Evolutionary conservation across 768 basidiomycete species (phyloP).

Genomic region (Multifurca ochricompacta): DNA sequence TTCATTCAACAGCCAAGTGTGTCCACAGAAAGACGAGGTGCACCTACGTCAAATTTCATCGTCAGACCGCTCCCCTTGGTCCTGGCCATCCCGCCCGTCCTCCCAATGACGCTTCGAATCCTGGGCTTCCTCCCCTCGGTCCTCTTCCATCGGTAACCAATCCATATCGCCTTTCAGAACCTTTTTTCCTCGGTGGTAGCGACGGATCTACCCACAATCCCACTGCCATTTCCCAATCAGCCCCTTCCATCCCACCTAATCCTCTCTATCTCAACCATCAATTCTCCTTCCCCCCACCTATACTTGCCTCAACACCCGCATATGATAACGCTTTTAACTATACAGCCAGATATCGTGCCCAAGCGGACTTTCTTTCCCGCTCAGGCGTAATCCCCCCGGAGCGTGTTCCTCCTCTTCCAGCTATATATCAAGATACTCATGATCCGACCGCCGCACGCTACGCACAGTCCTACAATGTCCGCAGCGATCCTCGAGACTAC

Average conservation of each 20-base stretch:
- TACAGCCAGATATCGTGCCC: slow-evolving; percentile 39
- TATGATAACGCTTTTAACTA: slow-evolving; percentile 31
- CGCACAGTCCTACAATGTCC: slow-evolving; percentile 6
- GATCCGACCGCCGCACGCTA: slow-evolving; percentile 7
- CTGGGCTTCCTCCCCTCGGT: slow-evolving; percentile 1
- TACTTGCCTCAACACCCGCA: background rate
- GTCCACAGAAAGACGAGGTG: slow-evolving; percentile 61
- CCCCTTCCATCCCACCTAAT: background rate
- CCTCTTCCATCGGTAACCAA: slow-evolving; percentile 4
- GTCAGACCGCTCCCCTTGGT: slow-evolving; percentile 71
- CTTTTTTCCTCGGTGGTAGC: slow-evolving; percentile 5
- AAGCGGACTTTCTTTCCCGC: slow-evolving; percentile 38
- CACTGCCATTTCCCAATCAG: slow-evolving; percentile 2
- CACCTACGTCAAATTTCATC: slow-evolving; percentile 77
- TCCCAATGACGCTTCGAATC: slow-evolving; percentile 5
- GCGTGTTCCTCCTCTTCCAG: slow-evolving; percentile 13
- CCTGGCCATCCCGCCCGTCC: slow-evolving; percentile 49
- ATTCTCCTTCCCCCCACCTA: slow-evolving; percentile 14
- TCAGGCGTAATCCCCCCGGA: slow-evolving; percentile 25
- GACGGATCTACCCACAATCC: background rate
- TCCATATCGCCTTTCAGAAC: slow-evolving; percentile 18
- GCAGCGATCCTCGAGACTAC: slow-evolving; percentile 10
- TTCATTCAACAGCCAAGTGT: slow-evolving; percentile 68
- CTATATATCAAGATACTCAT: slow-evolving; percentile 17
- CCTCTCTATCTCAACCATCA: slow-evolving; percentile 15